Evolutionary conservation across 345 rosid species (phyloP).

Genomic region (Iberis pinnata): DNA sequence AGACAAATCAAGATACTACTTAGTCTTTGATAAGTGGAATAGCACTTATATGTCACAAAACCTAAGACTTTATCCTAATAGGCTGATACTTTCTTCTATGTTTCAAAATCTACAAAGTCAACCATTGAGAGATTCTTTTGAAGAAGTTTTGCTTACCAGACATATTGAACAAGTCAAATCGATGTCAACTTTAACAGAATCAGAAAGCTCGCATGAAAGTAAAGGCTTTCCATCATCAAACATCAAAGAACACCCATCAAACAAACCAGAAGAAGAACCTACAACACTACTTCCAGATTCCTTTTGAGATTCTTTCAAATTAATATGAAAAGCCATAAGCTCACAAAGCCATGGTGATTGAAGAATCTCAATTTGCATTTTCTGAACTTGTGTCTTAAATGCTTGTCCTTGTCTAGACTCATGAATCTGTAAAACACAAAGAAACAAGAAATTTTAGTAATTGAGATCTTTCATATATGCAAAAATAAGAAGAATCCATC

Average conservation of each 20-base stretch:
- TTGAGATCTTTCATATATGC: too few species aligned
- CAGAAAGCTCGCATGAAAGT: slow-evolving; percentile 69
- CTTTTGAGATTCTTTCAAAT: slow-evolving; percentile 51
- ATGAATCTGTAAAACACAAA: slow-evolving; percentile 49
- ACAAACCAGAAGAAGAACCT: slow-evolving; percentile 31
- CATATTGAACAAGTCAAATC: slow-evolving; percentile 90
- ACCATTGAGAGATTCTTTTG: slow-evolving; percentile 18
- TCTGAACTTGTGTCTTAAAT: slow-evolving; percentile 74
- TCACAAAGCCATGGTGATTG: slow-evolving; percentile 95
- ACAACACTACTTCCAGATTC: slow-evolving; percentile 23
- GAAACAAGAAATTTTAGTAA: too few species aligned
- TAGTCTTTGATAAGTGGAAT: slow-evolving; percentile 25
- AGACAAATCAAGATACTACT: too few species aligned
- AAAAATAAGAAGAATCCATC: too few species aligned
- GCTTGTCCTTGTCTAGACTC: slow-evolving; percentile 90
- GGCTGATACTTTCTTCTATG: slow-evolving; percentile 21
- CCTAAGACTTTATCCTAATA: slow-evolving; percentile 15
- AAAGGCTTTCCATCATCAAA: slow-evolving; percentile 64
- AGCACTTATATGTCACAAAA: slow-evolving; percentile 21
- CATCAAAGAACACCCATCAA: slow-evolving; percentile 54
- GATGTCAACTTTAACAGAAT: slow-evolving; percentile 69
- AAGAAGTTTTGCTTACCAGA: slow-evolving; percentile 57
- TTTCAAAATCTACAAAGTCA: slow-evolving; percentile 22
- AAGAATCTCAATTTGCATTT: slow-evolving; percentile 81
- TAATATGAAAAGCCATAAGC: slow-evolving; percentile 87